phyloP scores from a whole-genome alignment of 2,329 filamentous ascomycete genomes.

The Myriosclerotinia duriaeana region DNA sequence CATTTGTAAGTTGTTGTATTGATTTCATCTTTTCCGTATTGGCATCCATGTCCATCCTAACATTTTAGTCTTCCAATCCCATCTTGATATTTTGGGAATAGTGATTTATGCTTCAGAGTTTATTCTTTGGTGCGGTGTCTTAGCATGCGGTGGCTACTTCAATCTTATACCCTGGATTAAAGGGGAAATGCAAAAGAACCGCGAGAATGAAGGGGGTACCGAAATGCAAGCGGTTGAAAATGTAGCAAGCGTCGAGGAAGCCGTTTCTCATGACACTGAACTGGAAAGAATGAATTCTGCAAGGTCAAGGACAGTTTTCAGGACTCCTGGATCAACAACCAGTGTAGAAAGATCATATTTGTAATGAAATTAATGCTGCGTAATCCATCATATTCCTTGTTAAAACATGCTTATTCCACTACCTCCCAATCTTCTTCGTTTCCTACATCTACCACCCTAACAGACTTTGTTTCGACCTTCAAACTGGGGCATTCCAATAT shows the following conservation, averaged over 20 bases:
- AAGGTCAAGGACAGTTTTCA: conserved; percentile 56
- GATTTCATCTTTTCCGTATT: background rate
- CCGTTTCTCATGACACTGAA: conserved; percentile 39
- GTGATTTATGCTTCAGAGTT: conserved; percentile 68
- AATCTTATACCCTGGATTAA: conserved; percentile 60
- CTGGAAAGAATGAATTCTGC: conserved; percentile 56
- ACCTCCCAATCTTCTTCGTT: conserved; percentile 11
- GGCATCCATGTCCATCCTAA: background rate
- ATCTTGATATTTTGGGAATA: conserved; percentile 60
- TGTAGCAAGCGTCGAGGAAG: conserved; percentile 8
- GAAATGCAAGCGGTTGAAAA: conserved; percentile 10
- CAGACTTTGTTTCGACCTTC: background rate
- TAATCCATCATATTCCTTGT: background rate
- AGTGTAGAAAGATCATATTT: background rate
- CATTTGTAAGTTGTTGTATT: conserved; percentile 44
- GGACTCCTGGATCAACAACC: conserved; percentile 49
- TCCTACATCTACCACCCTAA: background rate
- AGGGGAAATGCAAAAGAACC: conserved; percentile 39
- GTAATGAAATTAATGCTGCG: background rate
- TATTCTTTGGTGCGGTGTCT: conserved; percentile 64
- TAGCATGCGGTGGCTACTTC: conserved; percentile 63
- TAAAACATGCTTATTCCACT: background rate
- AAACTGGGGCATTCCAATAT: conserved; percentile 27
- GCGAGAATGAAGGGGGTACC: conserved; percentile 10
- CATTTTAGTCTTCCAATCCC: conserved; percentile 53